These are phyloP conservation scores for Scytalidium sp. DNA, from an alignment of 2,329 filamentous ascomycete species.

Conservation along the genomic window DNA sequence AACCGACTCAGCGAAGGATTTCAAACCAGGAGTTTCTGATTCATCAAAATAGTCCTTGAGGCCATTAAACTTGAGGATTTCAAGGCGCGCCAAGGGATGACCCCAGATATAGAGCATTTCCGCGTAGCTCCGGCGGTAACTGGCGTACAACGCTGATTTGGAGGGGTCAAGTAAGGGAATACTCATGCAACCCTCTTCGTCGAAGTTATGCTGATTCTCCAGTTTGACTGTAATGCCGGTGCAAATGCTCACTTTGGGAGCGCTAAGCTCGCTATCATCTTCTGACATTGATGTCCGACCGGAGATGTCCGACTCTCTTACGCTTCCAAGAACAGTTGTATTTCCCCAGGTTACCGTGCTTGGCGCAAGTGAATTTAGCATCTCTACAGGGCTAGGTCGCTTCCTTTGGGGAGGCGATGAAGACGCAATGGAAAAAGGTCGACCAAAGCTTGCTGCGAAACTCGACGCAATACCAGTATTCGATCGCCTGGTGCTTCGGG, in stretches of 20 bases:
- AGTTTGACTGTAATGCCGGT: conserved; percentile 42
- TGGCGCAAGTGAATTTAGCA: conserved; percentile 51
- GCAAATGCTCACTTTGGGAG: conserved; percentile 18
- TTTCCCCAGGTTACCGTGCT: conserved; percentile 34
- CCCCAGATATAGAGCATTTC: conserved; percentile 67
- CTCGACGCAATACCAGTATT: conserved; percentile 55
- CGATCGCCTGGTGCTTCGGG: conserved; percentile 45
- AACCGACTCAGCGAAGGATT: conserved; percentile 22
- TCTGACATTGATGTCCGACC: conserved; percentile 25
- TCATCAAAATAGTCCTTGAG: conserved; percentile 45
- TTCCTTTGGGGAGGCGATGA: conserved; percentile 44
- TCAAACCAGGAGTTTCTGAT: conserved; percentile 23
- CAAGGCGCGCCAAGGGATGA: conserved; percentile 58
- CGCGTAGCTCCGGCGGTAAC: conserved; percentile 64
- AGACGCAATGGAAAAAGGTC: conserved; percentile 25
- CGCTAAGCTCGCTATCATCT: conserved; percentile 19
- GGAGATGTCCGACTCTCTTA: conserved; percentile 24
- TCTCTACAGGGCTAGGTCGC: conserved; percentile 59
- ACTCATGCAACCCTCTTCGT: conserved; percentile 64
- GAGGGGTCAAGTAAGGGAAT: conserved; percentile 53
- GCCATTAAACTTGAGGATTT: conserved; percentile 68
- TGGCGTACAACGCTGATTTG: conserved; percentile 48
- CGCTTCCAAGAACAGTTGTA: conserved; percentile 33
- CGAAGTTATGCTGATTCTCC: conserved; percentile 62
- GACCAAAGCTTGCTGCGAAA: conserved; percentile 53